Percentiles rank a stretch among this genome's conserved stretches.
Conservation (phyloP, 179 eudicot genomes). For the Monotropa hypopitys region DNA sequence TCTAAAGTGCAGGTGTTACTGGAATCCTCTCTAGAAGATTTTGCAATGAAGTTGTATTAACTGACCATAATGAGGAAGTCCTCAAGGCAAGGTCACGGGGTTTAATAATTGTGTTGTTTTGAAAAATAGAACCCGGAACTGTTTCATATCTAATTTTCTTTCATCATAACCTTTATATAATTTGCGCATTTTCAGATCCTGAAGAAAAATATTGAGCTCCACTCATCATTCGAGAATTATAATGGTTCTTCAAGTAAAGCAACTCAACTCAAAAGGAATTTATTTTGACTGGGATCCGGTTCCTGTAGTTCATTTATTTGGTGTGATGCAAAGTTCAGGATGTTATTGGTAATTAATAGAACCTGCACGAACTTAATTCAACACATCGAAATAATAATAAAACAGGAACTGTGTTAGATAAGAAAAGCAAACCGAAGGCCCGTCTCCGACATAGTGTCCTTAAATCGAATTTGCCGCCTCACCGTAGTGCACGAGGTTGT, state of each 20-base stretch:
- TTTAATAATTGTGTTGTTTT: not conserved
- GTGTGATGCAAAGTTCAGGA: too few relatives aligned
- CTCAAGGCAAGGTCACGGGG: slow-evolving; percentile 58
- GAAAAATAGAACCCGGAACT: not conserved
- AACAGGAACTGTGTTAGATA: too few relatives aligned
- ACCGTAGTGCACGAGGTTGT: too few relatives aligned
- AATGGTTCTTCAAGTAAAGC: slow-evolving; percentile 38
- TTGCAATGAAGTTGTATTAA: slow-evolving; percentile 56
- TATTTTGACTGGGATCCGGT: not conserved
- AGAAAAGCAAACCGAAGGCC: too few relatives aligned
- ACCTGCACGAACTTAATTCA: too few relatives aligned
- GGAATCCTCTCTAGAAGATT: slow-evolving; percentile 78
- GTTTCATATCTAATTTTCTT: not conserved
- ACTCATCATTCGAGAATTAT: slow-evolving; percentile 35
- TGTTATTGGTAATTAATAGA: too few relatives aligned
- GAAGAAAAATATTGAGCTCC: slow-evolving; percentile 57
- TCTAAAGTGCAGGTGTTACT: slow-evolving; percentile 47
- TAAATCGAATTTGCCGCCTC: too few relatives aligned
- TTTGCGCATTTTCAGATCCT: slow-evolving; percentile 43
- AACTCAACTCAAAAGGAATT: not conserved
- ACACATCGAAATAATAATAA: too few relatives aligned
- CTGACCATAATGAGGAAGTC: slow-evolving; percentile 88
- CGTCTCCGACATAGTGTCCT: too few relatives aligned
- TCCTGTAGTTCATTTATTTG: not conserved
- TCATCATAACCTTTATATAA: slow-evolving; percentile 1